Percentiles rank a stretch among this genome's conserved stretches.
phyloP scores from a whole-genome alignment of 176 grass and related monocot species.

The Cenchrus americanus region DNA sequence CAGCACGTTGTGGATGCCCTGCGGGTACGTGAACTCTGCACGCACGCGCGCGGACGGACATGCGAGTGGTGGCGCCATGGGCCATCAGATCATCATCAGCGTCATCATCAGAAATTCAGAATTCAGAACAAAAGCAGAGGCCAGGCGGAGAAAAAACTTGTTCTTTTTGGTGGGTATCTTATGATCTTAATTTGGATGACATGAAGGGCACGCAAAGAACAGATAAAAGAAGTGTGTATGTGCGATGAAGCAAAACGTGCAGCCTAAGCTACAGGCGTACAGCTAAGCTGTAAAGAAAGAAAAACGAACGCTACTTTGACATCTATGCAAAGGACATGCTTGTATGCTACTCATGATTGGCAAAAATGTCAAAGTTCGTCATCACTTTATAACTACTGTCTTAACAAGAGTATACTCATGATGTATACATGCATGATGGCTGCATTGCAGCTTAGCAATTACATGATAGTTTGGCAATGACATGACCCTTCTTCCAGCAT shows the following conservation, averaged over 20 bases:
- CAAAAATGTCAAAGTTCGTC: conserved; percentile 34
- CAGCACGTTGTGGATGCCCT: conserved; percentile 81
- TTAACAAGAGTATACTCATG: neutral
- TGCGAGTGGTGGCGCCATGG: neutral
- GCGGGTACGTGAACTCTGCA: conserved; percentile 71
- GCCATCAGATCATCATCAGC: neutral
- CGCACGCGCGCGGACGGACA: neutral
- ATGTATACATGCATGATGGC: neutral
- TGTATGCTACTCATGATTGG: conserved; percentile 18
- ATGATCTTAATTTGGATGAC: conserved; percentile 6
- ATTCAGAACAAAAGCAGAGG: neutral
- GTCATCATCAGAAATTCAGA: neutral
- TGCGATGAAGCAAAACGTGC: conserved; percentile 43
- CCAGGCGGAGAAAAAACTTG: neutral
- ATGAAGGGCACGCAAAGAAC: neutral
- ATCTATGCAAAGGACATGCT: conserved; percentile 25
- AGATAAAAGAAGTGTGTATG: neutral
- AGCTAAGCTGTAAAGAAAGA: conserved; percentile 14
- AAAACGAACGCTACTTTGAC: neutral
- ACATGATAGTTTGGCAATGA: neutral
- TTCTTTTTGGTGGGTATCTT: neutral
- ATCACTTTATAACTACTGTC: conserved; percentile 35
- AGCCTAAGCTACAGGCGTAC: conserved; percentile 21
- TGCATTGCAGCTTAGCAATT: neutral
- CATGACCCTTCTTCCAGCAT: neutral